Conservation (phyloP, 192 early-diverging fungal genomes). For the Backusella mclennaniae region DNA sequence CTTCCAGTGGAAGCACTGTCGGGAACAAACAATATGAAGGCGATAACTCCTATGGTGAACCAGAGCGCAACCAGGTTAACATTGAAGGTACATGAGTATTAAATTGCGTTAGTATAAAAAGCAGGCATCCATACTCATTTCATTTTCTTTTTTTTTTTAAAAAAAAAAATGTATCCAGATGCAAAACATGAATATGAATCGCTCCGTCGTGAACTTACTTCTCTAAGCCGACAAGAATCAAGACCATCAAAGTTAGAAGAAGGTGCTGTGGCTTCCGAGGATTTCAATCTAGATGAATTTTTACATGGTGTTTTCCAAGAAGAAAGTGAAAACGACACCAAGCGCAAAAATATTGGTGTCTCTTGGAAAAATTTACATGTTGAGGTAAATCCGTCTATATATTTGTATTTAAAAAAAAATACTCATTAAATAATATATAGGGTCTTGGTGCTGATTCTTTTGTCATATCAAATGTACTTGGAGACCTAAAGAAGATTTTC, state of each 20-base stretch:
- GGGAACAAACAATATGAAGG: not conserved
- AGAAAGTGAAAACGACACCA: conserved; percentile 7
- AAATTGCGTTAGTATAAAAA: not conserved
- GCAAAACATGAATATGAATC: conserved; percentile 28
- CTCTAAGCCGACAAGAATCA: conserved; percentile 21
- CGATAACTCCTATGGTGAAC: not conserved
- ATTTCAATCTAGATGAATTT: conserved; percentile 31
- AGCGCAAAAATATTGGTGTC: conserved; percentile 33
- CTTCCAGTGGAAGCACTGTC: not conserved
- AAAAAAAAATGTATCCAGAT: conserved; percentile 6
- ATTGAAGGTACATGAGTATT: not conserved
- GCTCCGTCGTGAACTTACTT: conserved; percentile 26
- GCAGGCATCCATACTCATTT: not conserved
- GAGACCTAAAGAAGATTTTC: not conserved
- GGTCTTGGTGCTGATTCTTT: conserved; percentile 32
- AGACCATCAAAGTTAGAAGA: conserved; percentile 22
- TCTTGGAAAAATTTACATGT: conserved; percentile 34
- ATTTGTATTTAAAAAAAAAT: not conserved
- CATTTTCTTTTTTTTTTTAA: not conserved
- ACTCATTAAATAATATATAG: conserved; percentile 12
- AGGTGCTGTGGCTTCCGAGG: conserved; percentile 13
- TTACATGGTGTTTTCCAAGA: conserved; percentile 17
- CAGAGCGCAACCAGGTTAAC: not conserved
- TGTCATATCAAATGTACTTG: conserved; percentile 21
- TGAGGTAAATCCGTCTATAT: not conserved